Base-by-base conservation (phyloP, 306 rosid species). In the Corylus americana region DNA sequence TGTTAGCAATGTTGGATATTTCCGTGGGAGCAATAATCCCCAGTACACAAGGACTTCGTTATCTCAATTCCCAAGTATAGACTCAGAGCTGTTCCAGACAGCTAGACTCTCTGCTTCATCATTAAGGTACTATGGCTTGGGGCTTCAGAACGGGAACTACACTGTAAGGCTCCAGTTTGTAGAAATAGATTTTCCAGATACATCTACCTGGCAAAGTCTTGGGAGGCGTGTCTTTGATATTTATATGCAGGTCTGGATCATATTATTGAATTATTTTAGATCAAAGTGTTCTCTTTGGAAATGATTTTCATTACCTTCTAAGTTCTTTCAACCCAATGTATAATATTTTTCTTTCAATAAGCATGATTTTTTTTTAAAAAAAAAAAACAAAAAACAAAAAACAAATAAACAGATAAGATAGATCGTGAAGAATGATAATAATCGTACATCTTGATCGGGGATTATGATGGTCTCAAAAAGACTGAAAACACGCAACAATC, bases 31-130 rank as follows among this genome's bases (percentile, higher is more conserved):
- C 68, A 84, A 0, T 54, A 76, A 81, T 73, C 78, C 85, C 78
- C 4, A 0, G 9, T 92, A 20, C 80, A 78, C 25, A 27, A 78
- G 78, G 54, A 75, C 0, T 51, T 85, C 83, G 1, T 3, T 74
- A 71, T 79, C 84, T 69, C 92, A 85, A 75, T 83, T 90, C 83
- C 69, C 82, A 55, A 78, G 64, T 54, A 78, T 86, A 67, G 77
- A 89, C 59, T 0, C 93, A 0, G 95, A 85, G 80, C 82, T 91
- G 68, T 91, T 89, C 61, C 95, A 93, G 83, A 87, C 93, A 45
- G 86, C 88, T 14, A 83, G 98, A 17, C 54, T 91, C 55, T 91
- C 98, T 70, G 81, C 97, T 79, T 93, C 97, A 45, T 93, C 98
- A 20, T 68, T 93, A 53, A 86, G 98, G 84, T 91, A 93, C 85